Percentiles rank a stretch among this genome's conserved stretches.
These are phyloP conservation scores for Populus hybrid DNA, from an alignment of 441 rosid species.

Conservation along the genomic window DNA sequence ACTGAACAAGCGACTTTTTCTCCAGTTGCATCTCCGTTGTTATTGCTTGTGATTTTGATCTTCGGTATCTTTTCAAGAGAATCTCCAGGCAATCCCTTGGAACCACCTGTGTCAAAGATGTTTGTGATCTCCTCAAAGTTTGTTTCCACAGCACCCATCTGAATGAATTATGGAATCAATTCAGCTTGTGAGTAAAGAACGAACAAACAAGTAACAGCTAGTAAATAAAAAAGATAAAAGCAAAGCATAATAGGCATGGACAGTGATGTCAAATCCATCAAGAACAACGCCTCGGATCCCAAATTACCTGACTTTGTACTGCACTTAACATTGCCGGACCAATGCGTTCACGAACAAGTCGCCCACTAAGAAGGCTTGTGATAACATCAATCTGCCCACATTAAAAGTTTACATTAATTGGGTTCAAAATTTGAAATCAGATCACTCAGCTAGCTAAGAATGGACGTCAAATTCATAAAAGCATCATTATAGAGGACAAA, in stretches of 20 bases:
- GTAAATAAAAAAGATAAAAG: not conserved
- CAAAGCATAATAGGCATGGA: not conserved
- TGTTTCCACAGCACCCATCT: conserved; percentile 92
- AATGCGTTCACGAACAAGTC: conserved; percentile 93
- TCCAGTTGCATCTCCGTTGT: conserved; percentile 65
- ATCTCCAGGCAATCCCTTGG: conserved; percentile 80
- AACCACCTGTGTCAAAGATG: conserved; percentile 74
- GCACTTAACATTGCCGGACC: conserved; percentile 99
- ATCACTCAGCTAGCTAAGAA: not conserved
- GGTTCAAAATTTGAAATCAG: not conserved
- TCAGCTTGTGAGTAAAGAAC: conserved; percentile 16
- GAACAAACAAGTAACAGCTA: not conserved
- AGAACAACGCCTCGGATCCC: not conserved
- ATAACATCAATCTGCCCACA: conserved; percentile 79
- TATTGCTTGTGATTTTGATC: conserved; percentile 53
- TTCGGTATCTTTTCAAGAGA: conserved; percentile 81
- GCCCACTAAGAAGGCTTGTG: conserved; percentile 88
- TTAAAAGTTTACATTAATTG: conserved; percentile 5
- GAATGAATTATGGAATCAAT: conserved; percentile 7
- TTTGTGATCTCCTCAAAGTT: conserved; percentile 63
- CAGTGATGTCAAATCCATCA: not conserved
- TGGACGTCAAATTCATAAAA: not conserved
- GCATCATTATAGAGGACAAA: not conserved
- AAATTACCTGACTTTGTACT: conserved; percentile 90
- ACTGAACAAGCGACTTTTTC: conserved; percentile 82